These are phyloP conservation scores for Phytophthora foliorum DNA, from an alignment of 352 stramenopile genomes.

Conservation along the genomic window DNA sequence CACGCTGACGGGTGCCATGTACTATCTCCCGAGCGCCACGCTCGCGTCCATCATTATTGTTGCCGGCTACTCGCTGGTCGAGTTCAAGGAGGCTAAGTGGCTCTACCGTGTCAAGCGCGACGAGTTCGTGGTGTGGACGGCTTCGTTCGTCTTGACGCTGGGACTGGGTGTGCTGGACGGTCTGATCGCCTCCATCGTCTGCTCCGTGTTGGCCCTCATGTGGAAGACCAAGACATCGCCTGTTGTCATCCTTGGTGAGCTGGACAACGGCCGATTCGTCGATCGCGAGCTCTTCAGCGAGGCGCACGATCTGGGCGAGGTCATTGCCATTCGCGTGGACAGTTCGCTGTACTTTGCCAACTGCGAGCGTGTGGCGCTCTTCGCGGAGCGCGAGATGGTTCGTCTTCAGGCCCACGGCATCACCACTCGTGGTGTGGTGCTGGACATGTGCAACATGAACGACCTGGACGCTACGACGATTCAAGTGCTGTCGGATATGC, in stretches of 20 bases:
- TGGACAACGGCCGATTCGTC: constrained; percentile 50
- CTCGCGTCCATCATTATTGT: constrained; percentile 92
- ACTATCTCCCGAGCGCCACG: constrained; percentile 84
- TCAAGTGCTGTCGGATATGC: constrained; percentile 66
- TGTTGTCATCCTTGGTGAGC: constrained; percentile 51
- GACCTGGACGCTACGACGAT: constrained; percentile 77
- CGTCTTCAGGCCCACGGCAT: constrained; percentile 37
- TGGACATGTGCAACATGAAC: constrained; percentile 65
- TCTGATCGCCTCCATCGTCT: constrained; percentile 62
- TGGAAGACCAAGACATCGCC: constrained; percentile 59
- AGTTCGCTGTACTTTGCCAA: constrained; percentile 74
- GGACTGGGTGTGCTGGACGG: constrained; percentile 58
- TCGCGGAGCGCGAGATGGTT: constrained; percentile 55
- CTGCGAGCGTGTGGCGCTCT: constrained; percentile 53
- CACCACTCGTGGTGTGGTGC: constrained; percentile 47
- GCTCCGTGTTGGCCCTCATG: constrained; percentile 63
- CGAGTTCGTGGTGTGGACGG: constrained; percentile 63
- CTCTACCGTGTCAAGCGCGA: constrained; percentile 73
- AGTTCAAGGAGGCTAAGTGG: constrained; percentile 87
- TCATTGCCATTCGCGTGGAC: constrained; percentile 61
- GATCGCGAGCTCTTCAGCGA: constrained; percentile 48
- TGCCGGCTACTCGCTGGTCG: constrained; percentile 87
- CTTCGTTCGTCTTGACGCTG: constrained; percentile 62
- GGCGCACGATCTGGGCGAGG: constrained; percentile 39
- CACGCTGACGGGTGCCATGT: constrained; percentile 86